Percentiles rank a stretch among this genome's conserved stretches.
Evolutionary conservation across 768 basidiomycete genomes (phyloP).

Genomic region (Auricularia sp.): DNA sequence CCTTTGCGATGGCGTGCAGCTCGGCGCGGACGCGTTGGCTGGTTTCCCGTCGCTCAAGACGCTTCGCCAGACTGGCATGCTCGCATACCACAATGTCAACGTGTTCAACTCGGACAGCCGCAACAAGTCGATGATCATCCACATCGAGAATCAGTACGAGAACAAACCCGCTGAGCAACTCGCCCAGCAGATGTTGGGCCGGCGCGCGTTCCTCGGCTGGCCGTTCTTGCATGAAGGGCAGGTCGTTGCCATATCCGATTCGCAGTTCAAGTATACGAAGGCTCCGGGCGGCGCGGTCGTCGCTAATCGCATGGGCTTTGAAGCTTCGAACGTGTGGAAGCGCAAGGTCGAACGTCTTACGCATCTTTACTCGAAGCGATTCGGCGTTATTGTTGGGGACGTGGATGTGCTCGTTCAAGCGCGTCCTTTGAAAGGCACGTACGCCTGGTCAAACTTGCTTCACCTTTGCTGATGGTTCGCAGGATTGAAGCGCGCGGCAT

Average conservation of each 20-base stretch:
- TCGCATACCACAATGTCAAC: slow-evolving; percentile 86
- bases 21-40: slow-evolving; percentile 78
- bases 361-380: slow-evolving; percentile 76
- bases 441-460: too few species aligned
- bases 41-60: slow-evolving; percentile 96
- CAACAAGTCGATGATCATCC: slow-evolving; percentile 89
- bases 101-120: slow-evolving; percentile 84
- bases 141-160: slow-evolving; percentile 70
- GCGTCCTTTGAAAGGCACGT: slow-evolving; percentile 78
- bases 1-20: slow-evolving; percentile 77
- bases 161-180: slow-evolving; percentile 57
- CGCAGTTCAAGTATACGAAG: slow-evolving; percentile 78
- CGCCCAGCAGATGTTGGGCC: slow-evolving; percentile 64
- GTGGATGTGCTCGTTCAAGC: slow-evolving; percentile 80
- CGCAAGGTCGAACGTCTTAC: slow-evolving; percentile 75
- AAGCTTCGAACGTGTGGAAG: slow-evolving; percentile 69
- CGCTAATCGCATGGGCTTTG: slow-evolving; percentile 61
- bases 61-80: slow-evolving; percentile 60
- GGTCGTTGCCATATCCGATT: slow-evolving; percentile 80
- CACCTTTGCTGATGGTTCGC: background rate
- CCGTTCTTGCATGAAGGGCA: slow-evolving; percentile 91
- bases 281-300: slow-evolving; percentile 41
- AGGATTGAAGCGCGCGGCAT: slow-evolving; percentile 87
- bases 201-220: slow-evolving; percentile 77
- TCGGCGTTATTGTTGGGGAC: slow-evolving; percentile 74